Conservation (phyloP, 116 monocot species). For the Posidonia oceanica region DNA sequence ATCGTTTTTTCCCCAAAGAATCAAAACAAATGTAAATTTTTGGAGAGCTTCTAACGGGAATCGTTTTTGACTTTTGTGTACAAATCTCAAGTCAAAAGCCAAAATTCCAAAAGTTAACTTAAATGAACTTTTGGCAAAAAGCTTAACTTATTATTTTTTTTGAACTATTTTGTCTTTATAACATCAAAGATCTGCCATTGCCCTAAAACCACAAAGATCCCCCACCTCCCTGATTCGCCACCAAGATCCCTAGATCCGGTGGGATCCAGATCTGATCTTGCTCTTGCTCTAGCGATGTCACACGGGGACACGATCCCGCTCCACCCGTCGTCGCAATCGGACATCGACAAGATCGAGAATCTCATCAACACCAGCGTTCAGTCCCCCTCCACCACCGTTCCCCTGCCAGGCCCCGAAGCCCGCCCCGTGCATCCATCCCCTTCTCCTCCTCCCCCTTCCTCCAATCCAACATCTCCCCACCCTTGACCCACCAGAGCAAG, state of each 20-base stretch:
- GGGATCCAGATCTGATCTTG: slow-evolving; percentile 2
- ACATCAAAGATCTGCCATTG: no score
- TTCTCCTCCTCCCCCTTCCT: slow-evolving; percentile 33
- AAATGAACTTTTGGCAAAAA: no score
- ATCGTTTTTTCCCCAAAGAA: no score
- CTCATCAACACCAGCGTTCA: no score
- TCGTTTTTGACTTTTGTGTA: no score
- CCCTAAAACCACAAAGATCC: no score
- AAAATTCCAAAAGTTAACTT: no score
- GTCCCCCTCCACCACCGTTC: slow-evolving; percentile 37
- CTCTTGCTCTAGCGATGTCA: slow-evolving; percentile 28
- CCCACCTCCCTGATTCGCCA: not conserved
- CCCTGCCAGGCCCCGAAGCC: slow-evolving; percentile 32
- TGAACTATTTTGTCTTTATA: no score
- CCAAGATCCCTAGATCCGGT: not conserved
- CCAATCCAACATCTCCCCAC: slow-evolving; percentile 26
- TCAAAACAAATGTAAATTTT: no score
- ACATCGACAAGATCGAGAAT: slow-evolving; percentile 95
- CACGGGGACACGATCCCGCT: slow-evolving; percentile 63
- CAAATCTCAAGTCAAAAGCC: no score
- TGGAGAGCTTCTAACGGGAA: no score
- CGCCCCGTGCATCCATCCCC: slow-evolving; percentile 44
- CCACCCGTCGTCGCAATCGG: slow-evolving; percentile 68
- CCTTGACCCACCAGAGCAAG: slow-evolving; percentile 10
- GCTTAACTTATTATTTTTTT: no score